A percentile compares a stretch with the other conserved stretches of the same genome.
These are phyloP conservation scores for Pontederia paniculata DNA, from an alignment of 176 grass and related monocot genomes.

Conservation along the genomic window DNA sequence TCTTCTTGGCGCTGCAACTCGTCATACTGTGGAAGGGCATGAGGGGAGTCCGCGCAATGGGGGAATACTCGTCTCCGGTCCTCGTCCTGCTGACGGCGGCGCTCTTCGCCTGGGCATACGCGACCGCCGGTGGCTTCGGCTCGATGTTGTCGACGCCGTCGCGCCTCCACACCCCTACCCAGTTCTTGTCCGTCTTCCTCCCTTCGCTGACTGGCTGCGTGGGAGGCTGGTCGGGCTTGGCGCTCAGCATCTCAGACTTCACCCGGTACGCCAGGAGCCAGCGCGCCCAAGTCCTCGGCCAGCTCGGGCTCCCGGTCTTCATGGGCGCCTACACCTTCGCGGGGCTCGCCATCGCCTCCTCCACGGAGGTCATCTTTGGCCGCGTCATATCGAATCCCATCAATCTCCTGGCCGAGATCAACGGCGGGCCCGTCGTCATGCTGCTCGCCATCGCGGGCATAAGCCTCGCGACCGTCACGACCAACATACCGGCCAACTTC, in stretches of 20 bases:
- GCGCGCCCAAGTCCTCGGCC: constrained; percentile 25
- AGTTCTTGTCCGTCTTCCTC: constrained; percentile 38
- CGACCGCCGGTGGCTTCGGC: constrained; percentile 30
- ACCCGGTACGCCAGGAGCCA: constrained; percentile 23
- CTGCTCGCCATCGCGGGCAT: constrained; percentile 26
- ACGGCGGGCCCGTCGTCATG: not conserved
- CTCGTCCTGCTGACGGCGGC: constrained; percentile 13
- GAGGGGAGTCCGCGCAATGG: constrained; percentile 8
- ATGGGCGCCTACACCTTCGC: constrained; percentile 20
- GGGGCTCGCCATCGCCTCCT: constrained; percentile 32
- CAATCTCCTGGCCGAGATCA: constrained; percentile 25
- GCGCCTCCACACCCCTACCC: constrained; percentile 1
- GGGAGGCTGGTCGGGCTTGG: constrained; percentile 14
- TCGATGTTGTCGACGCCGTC: constrained; percentile 25
- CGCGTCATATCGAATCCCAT: constrained; percentile 28
- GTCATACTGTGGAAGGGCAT: constrained; percentile 29
- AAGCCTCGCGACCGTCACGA: constrained; percentile 25
- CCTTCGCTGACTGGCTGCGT: constrained; percentile 34
- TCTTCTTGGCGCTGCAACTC: constrained; percentile 23
- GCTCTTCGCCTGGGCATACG: constrained; percentile 32
- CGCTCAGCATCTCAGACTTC: constrained; percentile 38
- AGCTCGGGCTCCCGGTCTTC: constrained; percentile 30
- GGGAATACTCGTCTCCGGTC: constrained; percentile 20
- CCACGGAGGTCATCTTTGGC: constrained; percentile 29
- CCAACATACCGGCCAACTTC: constrained; percentile 41